Conservation (phyloP, 768 basidiomycete species). For the Phylloporus sp. region DNA sequence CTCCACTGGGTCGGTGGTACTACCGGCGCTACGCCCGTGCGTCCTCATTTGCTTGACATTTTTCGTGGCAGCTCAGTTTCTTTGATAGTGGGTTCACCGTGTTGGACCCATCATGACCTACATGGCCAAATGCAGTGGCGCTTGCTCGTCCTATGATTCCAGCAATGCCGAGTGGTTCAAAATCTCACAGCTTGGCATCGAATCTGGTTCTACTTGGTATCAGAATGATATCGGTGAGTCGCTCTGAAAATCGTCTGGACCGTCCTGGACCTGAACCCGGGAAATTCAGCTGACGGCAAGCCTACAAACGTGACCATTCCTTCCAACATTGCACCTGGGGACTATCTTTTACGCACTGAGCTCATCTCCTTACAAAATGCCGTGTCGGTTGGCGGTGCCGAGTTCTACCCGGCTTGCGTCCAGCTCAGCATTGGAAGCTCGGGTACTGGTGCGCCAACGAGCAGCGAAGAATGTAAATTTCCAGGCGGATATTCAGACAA, state of each 20-base stretch:
- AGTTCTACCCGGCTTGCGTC: slow-evolving; percentile 31
- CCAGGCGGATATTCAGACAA: slow-evolving; percentile 68
- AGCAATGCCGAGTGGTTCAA: slow-evolving; percentile 69
- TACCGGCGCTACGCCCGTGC: slow-evolving; percentile 34
- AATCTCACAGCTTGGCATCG: slow-evolving; percentile 48
- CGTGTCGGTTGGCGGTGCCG: slow-evolving; percentile 48
- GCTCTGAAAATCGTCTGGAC: background rate
- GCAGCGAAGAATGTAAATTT: slow-evolving; percentile 44
- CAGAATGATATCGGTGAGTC: slow-evolving; percentile 47
- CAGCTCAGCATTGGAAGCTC: slow-evolving; percentile 29
- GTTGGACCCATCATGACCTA: slow-evolving; percentile 71
- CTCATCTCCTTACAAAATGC: slow-evolving; percentile 73
- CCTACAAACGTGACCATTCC: slow-evolving; percentile 44
- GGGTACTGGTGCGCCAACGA: slow-evolving; percentile 16
- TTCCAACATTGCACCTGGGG: slow-evolving; percentile 51
- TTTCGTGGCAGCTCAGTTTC: background rate
- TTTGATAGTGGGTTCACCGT: slow-evolving; percentile 46
- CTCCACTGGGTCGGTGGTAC: slow-evolving; percentile 50
- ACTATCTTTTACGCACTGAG: slow-evolving; percentile 75
- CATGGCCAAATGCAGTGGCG: slow-evolving; percentile 54
- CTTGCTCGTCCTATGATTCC: slow-evolving; percentile 58
- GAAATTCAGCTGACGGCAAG: slow-evolving; percentile 31
- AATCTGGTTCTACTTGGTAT: slow-evolving; percentile 40
- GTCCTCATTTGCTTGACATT: slow-evolving; percentile 4
- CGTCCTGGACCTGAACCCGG: background rate